Evolutionary conservation across 2,329 filamentous ascomycete species (phyloP).

Genomic region (Neocatenulostroma microsporum): DNA sequence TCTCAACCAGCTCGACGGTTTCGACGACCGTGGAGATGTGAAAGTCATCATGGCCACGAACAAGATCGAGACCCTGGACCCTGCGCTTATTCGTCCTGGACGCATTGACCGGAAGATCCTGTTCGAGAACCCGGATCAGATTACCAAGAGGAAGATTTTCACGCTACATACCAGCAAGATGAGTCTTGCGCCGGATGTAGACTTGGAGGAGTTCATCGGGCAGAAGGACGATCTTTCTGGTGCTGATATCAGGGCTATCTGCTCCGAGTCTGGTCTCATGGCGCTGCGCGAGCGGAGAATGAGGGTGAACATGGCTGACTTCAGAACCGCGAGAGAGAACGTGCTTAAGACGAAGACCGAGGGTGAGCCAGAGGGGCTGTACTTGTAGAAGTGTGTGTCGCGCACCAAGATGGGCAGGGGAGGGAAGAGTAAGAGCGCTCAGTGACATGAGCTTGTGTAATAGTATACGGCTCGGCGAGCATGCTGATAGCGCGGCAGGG

Average conservation of each 20-base stretch:
- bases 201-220: constrained; percentile 94
- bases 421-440: too few relatives aligned
- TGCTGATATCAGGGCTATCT: constrained; percentile 98
- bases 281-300: constrained; percentile 90
- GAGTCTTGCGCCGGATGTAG: constrained; percentile 93
- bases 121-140: constrained; percentile 69
- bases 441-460: too few relatives aligned
- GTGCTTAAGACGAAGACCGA: constrained; percentile 98
- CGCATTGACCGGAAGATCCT: constrained; percentile 98
- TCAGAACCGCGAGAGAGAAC: constrained; percentile 81
- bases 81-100: constrained; percentile 88
- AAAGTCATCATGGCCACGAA: constrained; percentile 99
- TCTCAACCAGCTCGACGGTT: constrained; percentile 95
- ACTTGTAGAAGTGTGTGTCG: too few relatives aligned
- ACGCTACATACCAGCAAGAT: constrained; percentile 97
- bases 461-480: too few relatives aligned
- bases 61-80: constrained; percentile 97
- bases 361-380: constrained; percentile 95
- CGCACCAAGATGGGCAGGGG: too few relatives aligned
- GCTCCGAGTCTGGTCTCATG: constrained; percentile 91
- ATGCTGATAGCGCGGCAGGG: too few relatives aligned
- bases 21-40: constrained; percentile 96
- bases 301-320: constrained; percentile 98
- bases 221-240: constrained; percentile 97
- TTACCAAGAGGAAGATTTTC: constrained; percentile 97